Evolutionary conservation across 805 yeast species (phyloP).

Genomic region (Metschnikowia lunata): DNA sequence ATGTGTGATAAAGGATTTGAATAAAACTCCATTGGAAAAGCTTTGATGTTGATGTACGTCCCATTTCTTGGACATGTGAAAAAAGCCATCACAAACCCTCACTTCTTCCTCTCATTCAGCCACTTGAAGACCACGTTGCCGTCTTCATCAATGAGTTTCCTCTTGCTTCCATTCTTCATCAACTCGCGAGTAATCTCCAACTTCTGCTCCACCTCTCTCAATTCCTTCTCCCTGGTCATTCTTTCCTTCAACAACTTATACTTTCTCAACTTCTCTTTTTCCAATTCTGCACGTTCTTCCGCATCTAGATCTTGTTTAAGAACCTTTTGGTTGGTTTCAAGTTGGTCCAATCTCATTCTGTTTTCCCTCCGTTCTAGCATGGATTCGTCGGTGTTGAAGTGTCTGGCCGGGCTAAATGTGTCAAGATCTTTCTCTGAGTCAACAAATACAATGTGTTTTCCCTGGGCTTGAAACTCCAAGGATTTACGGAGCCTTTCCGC

Average conservation of each 20-base stretch:
- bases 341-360: conserved; percentile 59
- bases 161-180: conserved; percentile 86
- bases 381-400: conserved; percentile 66
- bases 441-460: conserved; percentile 84
- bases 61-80: too few relatives aligned
- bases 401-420: conserved; percentile 57
- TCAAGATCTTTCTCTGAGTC: conserved; percentile 55
- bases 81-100: too few relatives aligned
- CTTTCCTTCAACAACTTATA: conserved; percentile 58
- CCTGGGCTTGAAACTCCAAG: conserved; percentile 51
- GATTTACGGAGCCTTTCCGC: conserved; percentile 53
- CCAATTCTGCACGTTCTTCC: conserved; percentile 32
- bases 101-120: conserved; percentile 71
- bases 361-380: conserved; percentile 65
- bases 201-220: conserved; percentile 62
- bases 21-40: too few relatives aligned
- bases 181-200: conserved; percentile 79
- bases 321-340: conserved; percentile 38
- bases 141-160: conserved; percentile 59
- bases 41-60: too few relatives aligned
- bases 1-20: too few relatives aligned
- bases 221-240: conserved; percentile 64
- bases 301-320: conserved; percentile 29
- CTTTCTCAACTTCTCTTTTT: conserved; percentile 56
- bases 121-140: conserved; percentile 79